Evolutionary conservation across 768 basidiomycete genomes (phyloP).

Genomic region (Kwoniella sp.): DNA sequence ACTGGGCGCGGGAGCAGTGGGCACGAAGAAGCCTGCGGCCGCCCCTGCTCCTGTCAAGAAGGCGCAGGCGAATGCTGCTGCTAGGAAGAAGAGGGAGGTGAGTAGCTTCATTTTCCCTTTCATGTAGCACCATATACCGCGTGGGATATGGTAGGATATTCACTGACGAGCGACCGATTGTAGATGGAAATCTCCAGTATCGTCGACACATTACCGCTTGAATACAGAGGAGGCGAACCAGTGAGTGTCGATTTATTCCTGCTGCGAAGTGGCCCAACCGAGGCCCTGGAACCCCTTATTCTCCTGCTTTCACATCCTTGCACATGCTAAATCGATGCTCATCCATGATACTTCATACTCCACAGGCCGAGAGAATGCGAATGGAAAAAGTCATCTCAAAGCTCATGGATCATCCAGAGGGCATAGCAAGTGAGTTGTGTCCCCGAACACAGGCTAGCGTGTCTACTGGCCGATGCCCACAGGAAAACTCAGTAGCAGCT

Average conservation of each 20-base stretch:
- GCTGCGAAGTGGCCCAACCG: too few species aligned
- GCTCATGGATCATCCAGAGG: constrained; percentile 69
- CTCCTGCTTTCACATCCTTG: too few species aligned
- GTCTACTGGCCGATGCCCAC: too few species aligned
- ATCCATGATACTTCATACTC: neutral
- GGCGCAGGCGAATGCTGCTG: constrained; percentile 66
- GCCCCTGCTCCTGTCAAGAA: constrained; percentile 60
- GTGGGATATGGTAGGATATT: neutral
- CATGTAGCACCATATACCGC: neutral
- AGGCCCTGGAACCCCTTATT: too few species aligned
- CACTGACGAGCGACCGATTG: constrained; percentile 7
- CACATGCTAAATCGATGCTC: too few species aligned
- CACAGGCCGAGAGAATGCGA: constrained; percentile 32
- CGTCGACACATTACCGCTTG: constrained; percentile 76
- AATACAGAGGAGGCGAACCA: constrained; percentile 85
- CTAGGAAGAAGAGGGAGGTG: constrained; percentile 80
- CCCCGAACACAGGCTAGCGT: too few species aligned
- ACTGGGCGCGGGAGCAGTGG: constrained; percentile 59
- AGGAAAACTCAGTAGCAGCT: neutral
- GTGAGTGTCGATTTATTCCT: constrained; percentile 61
- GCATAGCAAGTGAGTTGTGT: constrained; percentile 56
- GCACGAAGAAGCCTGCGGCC: constrained; percentile 48
- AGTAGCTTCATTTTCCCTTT: constrained; percentile 34
- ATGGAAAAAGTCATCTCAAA: constrained; percentile 74
- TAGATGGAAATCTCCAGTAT: constrained; percentile 64